Conservation (phyloP, 306 rosid species). For the Begonia peltatifolia region DNA sequence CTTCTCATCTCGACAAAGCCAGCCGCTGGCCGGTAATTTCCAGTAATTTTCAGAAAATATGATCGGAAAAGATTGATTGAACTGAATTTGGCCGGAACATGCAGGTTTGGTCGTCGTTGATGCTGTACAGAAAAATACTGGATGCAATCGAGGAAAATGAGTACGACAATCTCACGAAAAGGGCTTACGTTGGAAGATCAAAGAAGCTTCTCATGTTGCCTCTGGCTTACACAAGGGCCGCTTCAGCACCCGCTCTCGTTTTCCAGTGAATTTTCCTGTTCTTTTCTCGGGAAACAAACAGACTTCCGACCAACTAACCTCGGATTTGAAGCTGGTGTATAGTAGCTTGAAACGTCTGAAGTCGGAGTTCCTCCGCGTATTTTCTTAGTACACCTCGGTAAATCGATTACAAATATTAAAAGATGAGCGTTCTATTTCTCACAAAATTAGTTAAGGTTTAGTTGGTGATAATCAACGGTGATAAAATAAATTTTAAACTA, state of each 20-base stretch:
- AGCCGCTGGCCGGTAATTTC: constrained; percentile 83
- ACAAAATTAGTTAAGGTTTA: no score
- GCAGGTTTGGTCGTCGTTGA: constrained; percentile 77
- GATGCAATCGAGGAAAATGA: constrained; percentile 74
- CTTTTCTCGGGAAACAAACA: not conserved
- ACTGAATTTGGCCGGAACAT: not conserved
- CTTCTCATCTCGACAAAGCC: constrained; percentile 67
- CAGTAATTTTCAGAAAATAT: not conserved
- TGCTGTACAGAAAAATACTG: constrained; percentile 55
- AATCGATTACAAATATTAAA: no score
- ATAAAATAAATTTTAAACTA: no score
- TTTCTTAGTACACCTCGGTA: no score
- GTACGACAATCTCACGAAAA: constrained; percentile 60
- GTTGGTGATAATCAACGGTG: no score
- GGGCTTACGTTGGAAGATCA: constrained; percentile 57
- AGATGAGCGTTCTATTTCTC: no score
- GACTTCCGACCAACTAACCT: not conserved
- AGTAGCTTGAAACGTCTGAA: not conserved
- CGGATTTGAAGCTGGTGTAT: not conserved
- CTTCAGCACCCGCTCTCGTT: constrained; percentile 7
- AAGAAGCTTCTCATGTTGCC: constrained; percentile 57
- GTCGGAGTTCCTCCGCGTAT: not conserved
- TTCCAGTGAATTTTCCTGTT: constrained; percentile 6
- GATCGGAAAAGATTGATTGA: not conserved
- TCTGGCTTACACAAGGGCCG: constrained; percentile 51